Conservation (phyloP, 2,329 filamentous ascomycete species). For the Colletotrichum lindemuthianum region DNA sequence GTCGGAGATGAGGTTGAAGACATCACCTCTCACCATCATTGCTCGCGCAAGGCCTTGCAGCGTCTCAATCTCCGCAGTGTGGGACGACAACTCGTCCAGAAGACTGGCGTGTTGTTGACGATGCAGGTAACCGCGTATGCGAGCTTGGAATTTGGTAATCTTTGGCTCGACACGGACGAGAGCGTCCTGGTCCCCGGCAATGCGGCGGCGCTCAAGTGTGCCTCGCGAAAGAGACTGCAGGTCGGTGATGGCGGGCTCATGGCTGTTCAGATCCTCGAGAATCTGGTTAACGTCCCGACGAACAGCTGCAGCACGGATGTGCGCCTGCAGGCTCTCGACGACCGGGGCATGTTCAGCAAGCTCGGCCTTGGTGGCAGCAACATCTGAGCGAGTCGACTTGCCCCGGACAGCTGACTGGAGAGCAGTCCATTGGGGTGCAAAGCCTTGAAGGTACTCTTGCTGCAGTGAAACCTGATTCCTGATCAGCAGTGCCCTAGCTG, state of each 20-base stretch:
- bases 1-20: conserved; percentile 79
- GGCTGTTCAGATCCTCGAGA: conserved; percentile 58
- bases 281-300: conserved; percentile 59
- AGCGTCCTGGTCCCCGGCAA: conserved; percentile 60
- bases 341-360: conserved; percentile 54
- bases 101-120: conserved; percentile 70
- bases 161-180: conserved; percentile 67
- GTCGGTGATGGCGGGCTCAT: conserved; percentile 57
- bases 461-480: conserved; percentile 64
- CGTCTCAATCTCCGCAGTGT: conserved; percentile 72
- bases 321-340: conserved; percentile 61
- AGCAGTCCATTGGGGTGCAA: conserved; percentile 60
- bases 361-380: conserved; percentile 58
- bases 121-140: conserved; percentile 71
- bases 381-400: conserved; percentile 55
- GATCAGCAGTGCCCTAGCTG: conserved; percentile 69
- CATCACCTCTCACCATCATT: conserved; percentile 78
- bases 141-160: conserved; percentile 73
- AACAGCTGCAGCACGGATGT: conserved; percentile 65
- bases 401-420: conserved; percentile 61
- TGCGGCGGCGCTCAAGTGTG: conserved; percentile 64
- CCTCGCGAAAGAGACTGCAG: conserved; percentile 71
- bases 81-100: conserved; percentile 75
- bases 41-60: conserved; percentile 83
- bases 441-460: conserved; percentile 60